Base-by-base conservation (phyloP, 108 stramenopile species). In the Skeletonema tropicum region DNA sequence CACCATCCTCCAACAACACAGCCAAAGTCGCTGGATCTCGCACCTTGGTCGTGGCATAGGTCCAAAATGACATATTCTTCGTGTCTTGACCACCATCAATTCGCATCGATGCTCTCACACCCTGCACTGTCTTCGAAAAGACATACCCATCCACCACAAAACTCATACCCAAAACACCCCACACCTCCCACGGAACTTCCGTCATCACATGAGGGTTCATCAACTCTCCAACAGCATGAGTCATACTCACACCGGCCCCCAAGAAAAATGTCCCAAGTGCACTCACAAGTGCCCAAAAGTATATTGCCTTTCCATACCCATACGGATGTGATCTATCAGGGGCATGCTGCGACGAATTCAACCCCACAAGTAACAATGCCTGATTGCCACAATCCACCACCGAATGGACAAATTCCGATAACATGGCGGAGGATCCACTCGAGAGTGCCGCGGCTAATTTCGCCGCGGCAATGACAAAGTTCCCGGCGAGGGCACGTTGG, bases 331-430 rank as follows among this genome's bases (percentile, higher is more conserved):
- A 58, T 32, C 83, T 77, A 66, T 98, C 97, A 1, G 97, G 95
- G 10, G 77, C 85, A 45, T 86, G 85, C 6, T 75, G 58, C 5
- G 97, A 88, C 62, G 89, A 85, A 15, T 87, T 84, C 7, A 98
- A 74, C 2, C 98, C 98, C 35, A 96, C 74, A 3, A 97, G 69
- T 11, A 99, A 81, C 57, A 99, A 73, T 21, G 86, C 78, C 73
- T 99, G 98, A 80, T 99, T 99, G 0, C 92, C 97, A 61, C 94
- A 91, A 80, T 99, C 98, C 0, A 96, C 97, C 41, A 94, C 87
- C 55, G 90, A 89, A 77, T 99, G 98, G 23, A 99, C 85, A 35
- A 97, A 91, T 77, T 99, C 98, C 14, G 96, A 89, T 48, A 97
- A 71, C 97, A 99, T 98, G 30, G 95, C 92, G 21, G 91, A 89